These are phyloP conservation scores for Balamuthia mandrillaris DNA, from an alignment of 208 protist genomes.

Conservation along the genomic window DNA sequence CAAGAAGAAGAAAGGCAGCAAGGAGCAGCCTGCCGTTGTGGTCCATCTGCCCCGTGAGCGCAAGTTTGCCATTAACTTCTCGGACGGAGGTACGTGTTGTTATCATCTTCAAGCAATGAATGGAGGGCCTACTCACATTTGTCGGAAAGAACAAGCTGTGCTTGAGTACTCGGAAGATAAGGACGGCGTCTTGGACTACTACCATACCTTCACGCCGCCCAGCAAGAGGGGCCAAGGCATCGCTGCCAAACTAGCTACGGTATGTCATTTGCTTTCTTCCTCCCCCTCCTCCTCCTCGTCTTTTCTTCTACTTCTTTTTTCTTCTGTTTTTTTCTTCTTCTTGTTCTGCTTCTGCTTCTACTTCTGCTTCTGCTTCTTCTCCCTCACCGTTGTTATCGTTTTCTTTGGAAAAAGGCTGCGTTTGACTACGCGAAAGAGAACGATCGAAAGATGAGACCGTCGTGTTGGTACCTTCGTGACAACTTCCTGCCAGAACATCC, in stretches of 20 bases:
- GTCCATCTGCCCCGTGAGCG: not conserved
- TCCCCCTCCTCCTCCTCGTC: not conserved
- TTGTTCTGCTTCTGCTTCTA: not conserved
- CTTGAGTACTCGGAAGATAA: not conserved
- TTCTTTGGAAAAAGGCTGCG: not conserved
- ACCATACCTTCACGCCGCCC: slow-evolving; percentile 5
- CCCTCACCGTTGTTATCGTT: not conserved
- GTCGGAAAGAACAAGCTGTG: slow-evolving; percentile 2
- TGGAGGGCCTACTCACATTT: no score
- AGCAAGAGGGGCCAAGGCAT: slow-evolving; percentile 1
- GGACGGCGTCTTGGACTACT: slow-evolving; percentile 14
- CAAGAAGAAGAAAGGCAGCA: no score
- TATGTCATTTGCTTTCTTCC: not conserved
- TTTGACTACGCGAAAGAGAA: slow-evolving; percentile 7
- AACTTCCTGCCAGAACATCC: not conserved
- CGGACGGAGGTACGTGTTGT: not conserved
- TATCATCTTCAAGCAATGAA: no score
- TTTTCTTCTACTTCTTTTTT: not conserved
- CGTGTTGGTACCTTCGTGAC: slow-evolving; percentile 26
- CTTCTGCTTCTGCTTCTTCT: not conserved
- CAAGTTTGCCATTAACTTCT: slow-evolving; percentile 17
- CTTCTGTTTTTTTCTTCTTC: not conserved
- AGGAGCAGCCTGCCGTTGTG: no score
- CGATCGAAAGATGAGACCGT: not conserved
- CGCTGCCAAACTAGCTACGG: not conserved